A percentile compares a stretch with the other conserved stretches of the same genome.
These are phyloP conservation scores for Mucor lusitanicus DNA, from an alignment of 371 early-diverging fungal genomes.

Conservation along the genomic window DNA sequence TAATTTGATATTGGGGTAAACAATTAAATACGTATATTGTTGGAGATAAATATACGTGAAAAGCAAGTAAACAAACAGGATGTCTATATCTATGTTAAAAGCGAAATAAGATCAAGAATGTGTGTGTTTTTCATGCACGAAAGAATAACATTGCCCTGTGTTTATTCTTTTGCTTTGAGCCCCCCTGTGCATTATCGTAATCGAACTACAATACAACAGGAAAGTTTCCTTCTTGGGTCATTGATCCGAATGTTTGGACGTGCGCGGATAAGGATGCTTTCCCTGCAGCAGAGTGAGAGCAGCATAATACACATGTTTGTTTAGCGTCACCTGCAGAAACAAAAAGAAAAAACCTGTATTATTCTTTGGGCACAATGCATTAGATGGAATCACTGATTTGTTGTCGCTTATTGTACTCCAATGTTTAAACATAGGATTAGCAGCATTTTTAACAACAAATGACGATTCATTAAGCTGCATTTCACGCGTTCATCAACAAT, in stretches of 20 bases:
- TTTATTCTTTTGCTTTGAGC: background rate
- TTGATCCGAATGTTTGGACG: constrained; percentile 7
- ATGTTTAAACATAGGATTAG: background rate
- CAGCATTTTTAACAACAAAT: background rate
- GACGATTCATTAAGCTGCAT: background rate
- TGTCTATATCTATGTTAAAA: background rate
- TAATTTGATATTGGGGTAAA: background rate
- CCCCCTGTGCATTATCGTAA: background rate
- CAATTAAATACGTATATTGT: background rate
- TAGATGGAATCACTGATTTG: background rate
- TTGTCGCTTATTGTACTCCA: background rate
- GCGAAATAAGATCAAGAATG: background rate
- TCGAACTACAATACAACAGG: background rate
- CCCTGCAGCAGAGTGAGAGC: constrained; percentile 3
- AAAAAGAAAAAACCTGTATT: background rate
- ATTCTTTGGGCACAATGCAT: background rate
- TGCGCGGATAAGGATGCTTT: background rate
- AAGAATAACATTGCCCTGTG: background rate
- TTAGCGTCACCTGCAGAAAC: background rate
- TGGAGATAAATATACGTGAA: background rate
- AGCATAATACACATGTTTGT: background rate
- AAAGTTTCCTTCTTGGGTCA: constrained; percentile 6
- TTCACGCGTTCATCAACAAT: background rate
- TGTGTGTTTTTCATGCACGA: background rate
- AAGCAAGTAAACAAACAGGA: background rate